phyloP scores from a whole-genome alignment of 1,284 basidiomycete genomes.

The Rhodotorula sp. region DNA sequence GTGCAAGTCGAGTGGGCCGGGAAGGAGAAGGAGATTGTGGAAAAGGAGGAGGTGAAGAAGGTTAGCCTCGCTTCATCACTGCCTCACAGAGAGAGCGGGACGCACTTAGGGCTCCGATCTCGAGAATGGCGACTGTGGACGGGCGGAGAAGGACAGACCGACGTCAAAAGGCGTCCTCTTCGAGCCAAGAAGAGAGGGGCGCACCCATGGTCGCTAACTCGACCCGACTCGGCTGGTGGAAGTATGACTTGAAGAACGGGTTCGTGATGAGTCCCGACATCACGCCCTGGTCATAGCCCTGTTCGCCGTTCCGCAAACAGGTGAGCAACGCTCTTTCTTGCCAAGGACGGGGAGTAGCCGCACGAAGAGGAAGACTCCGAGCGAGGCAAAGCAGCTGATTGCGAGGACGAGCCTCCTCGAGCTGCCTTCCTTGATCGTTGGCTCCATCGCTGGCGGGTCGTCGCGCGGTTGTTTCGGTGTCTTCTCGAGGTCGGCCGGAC shows the following conservation, averaged over 20 bases:
- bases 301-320: background rate
- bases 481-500: background rate
- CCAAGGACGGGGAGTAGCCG: background rate
- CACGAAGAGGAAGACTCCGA: slow-evolving; percentile 19
- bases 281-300: slow-evolving; percentile 40
- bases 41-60: slow-evolving; percentile 52
- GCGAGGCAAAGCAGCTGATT: slow-evolving; percentile 5
- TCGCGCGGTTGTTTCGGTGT: background rate
- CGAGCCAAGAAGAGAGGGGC: slow-evolving; percentile 55
- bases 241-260: slow-evolving; percentile 50
- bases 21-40: background rate
- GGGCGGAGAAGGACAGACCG: too few species aligned
- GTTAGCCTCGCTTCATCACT: slow-evolving; percentile 53
- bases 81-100: slow-evolving; percentile 62
- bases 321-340: too few species aligned
- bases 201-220: slow-evolving; percentile 82
- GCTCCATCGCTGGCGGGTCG: background rate
- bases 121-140: slow-evolving; percentile 51
- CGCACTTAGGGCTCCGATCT: slow-evolving; percentile 84
- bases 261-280: slow-evolving; percentile 82
- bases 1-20: background rate
- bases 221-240: slow-evolving; percentile 67
- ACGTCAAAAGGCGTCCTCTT: background rate
- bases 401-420: slow-evolving; percentile 4
- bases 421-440: background rate